phyloP scores from a whole-genome alignment of 2,329 filamentous ascomycete genomes.

The Fusarium clavum region DNA sequence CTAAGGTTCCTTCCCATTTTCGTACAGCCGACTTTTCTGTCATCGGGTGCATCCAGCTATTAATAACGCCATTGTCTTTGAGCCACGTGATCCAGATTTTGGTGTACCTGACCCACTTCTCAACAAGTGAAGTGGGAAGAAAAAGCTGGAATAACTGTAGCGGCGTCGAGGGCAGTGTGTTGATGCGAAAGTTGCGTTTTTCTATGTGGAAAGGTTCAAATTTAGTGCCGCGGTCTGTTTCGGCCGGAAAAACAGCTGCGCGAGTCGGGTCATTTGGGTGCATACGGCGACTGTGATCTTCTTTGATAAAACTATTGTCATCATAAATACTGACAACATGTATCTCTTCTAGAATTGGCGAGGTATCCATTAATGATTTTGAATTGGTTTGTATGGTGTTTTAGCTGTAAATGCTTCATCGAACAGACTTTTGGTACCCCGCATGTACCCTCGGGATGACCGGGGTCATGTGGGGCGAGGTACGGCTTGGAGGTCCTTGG shows the following conservation, averaged over 20 bases:
- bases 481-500: too few species aligned
- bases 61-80: background rate
- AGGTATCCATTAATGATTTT: background rate
- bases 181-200: background rate
- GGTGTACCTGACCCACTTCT: background rate
- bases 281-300: background rate
- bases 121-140: background rate
- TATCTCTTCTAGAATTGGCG: background rate
- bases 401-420: background rate
- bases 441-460: background rate
- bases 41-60: background rate
- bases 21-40: background rate
- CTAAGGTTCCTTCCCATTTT: background rate
- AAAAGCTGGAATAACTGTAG: background rate
- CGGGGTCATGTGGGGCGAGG: background rate
- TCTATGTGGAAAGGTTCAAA: background rate
- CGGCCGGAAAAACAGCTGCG: background rate
- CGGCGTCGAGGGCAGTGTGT: background rate
- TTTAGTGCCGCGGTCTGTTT: background rate
- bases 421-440: background rate
- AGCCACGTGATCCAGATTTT: background rate
- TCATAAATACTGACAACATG: background rate
- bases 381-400: background rate
- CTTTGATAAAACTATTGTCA: background rate
- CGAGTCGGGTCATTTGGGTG: background rate